Evolutionary conservation across 805 yeast genomes (phyloP), one percentile per base, ranked within the genome.

Genomic region (Lachancea fermentati): DNA sequence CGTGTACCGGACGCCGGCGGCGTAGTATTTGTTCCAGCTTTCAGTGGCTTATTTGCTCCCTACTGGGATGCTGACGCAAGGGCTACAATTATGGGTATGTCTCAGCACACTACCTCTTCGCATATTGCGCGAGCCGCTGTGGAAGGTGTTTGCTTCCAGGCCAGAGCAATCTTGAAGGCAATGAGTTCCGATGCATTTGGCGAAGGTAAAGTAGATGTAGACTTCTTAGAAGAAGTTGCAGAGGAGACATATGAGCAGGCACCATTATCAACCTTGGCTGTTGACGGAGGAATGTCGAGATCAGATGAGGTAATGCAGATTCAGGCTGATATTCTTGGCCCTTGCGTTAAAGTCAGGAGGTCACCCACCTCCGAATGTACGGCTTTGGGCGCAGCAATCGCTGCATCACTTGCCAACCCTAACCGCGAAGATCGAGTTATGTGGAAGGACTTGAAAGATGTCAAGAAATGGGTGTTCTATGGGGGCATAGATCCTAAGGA

Each of bases 261-360:
- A 50, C 61, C 79, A 32, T 68, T 79, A 49, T 69, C 77, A 3
- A 57, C 71, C 12, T 66, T 83, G 44, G 81, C 86, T 24, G 96
- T 89, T 17, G 97, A 89, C 60, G 97, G 97, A 41, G 97, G 97
- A 50, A 83, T 89, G 93, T 83, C 95, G 16, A 78, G 84, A 52
- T 86, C 95, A 14, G 81, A 82, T 56, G 91, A 84, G 54, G 91
- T 88, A 38, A 83, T 91, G 82, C 95, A 86, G 68, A 86, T 89
- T 48, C 97, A 89, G 66, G 84, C 96, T 5, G 94, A 89, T 60
- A 81, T 89, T 46, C 71, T 87, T 50, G 97, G 97, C 3, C 91
- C 93, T 1, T 78, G 88, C 64, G 85, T 81, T 29, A 78, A 80
- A 19, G 91, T 89, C 32, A 75, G 77, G 51, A 73, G 96, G 53